Evolutionary conservation across 1,284 basidiomycete genomes (phyloP), one percentile per base, ranked within the genome.

Genomic region (Marasmius oreades): DNA sequence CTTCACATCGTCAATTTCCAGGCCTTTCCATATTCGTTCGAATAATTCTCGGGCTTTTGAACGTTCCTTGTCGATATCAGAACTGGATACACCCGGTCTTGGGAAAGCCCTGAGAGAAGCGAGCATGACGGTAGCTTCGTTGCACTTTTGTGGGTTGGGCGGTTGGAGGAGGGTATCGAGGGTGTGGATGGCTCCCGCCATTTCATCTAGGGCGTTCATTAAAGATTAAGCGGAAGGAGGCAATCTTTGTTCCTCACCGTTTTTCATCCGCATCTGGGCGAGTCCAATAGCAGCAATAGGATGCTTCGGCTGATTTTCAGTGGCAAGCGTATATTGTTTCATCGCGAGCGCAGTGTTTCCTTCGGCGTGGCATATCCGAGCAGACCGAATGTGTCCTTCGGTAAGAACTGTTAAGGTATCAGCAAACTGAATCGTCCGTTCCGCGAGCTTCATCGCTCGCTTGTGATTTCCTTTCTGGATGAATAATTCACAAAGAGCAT

Each of bases 381-480:
- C 95, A 14, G 86, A 84, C 62, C 90, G 77, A 55, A 93, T 74
- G 71, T 88, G 90, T 24, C 84, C 92, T 67, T 89, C 93, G n/a
- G 81, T 88, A 47, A 90, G 79, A 51, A 89, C 72, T 0, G 90
- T 82, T 52, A 91, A 78, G 0, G 92, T 93, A 63, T 97, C 94
- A 0, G 93, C 89, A 66, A 90, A 96, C 68, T 97, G 93, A 36
- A 98, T 85, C 0, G 93, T 91, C 51, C 93, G 83, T 67, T 98
- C 95, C 3, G 93, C 93, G 16, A 97, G 77, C 74, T 97, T 98
- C 53, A 93, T 72, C 0, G 93, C 92, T 58, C 78, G 75, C 59
- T 78, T 75, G 46, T 80, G 71, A 57, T 85, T 80, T 2, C 82
- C 81, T 65, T 89, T 88, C 53, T 82, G 79, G 42, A 92, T 71